Evolutionary conservation across 345 rosid genomes (phyloP), one percentile per base, ranked within the genome.

Genomic region (Corchorus capsularis): DNA sequence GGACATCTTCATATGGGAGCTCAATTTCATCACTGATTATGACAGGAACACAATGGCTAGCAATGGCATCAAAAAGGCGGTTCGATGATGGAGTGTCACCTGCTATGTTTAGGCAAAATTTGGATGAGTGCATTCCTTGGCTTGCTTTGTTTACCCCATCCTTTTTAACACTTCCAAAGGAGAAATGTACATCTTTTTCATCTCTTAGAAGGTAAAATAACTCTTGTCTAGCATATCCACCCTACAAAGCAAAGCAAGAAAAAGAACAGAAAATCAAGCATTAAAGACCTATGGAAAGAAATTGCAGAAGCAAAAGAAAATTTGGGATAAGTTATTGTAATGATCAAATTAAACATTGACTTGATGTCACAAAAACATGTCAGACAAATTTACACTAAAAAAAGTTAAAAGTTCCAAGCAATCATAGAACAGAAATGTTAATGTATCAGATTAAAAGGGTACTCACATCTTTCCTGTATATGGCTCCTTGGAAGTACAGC

Each of bases 51-150:
- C 99, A 96, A 69, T 93, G 98, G 83, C 99, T 96, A 34, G 90
- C 98, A 69, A 93, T 91, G 72, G 99, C 94, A 52, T 96, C 99
- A 8, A 96, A 96, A 66, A 96, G 93, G n/a, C 98, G 97, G 78
- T 93, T 96, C 4, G 98, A 92, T 1, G 97, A 96, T 5, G 99
- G 99, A 6, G 99, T 96, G 75, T 96, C 99, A 0, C 99, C 98
- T 6, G 98, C 99, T 20, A 96, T 91, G 84, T 92, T 94, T 80
- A 94, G 97, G 71, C 99, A 96, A 74, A 96, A 96, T 79, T 94
- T 96, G 15, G 97, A 94, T 5, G 87, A 73, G 77, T 83, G 89
- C 99, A 96, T 96, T 14, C 99, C 99, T 34, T 64, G 75, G 16
- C 90, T 82, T 32, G 98, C 97, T 86, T 87, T 83, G 61, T 22